Evolutionary conservation across 805 yeast species (phyloP).

Genomic region (Yamadazyma scolyti): DNA sequence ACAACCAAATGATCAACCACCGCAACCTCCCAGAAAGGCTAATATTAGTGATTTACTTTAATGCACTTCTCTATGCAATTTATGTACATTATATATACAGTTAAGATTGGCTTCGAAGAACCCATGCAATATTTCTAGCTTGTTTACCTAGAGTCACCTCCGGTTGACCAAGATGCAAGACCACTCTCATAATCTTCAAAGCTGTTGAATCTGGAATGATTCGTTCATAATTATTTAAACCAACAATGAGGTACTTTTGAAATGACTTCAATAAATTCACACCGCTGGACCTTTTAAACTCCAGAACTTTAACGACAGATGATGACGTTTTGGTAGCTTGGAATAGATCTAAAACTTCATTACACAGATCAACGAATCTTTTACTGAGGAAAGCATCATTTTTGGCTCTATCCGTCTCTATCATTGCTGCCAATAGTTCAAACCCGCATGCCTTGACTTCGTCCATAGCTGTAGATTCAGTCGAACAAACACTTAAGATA

Average conservation of each 20-base stretch:
- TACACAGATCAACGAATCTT: conserved; percentile 48
- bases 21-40: conserved; percentile 23
- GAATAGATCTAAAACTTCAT: conserved; percentile 4
- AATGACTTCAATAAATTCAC: conserved; percentile 4
- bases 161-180: conserved; percentile 24
- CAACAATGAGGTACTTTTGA: conserved; percentile 25
- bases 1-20: conserved; percentile 2
- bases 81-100: conserved; percentile 1
- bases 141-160: conserved; percentile 18
- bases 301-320: conserved; percentile 1
- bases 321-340: conserved; percentile 1
- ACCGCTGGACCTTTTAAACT: conserved; percentile 1
- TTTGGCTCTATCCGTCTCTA: conserved; percentile 28
- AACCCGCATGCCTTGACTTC: conserved; percentile 20
- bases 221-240: conserved; percentile 37
- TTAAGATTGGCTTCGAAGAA: conserved; percentile 12
- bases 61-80: conserved; percentile 20
- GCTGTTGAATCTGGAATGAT: conserved; percentile 37
- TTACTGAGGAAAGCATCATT: conserved; percentile 46
- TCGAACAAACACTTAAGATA: too few species aligned
- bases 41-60: conserved; percentile 32
- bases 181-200: conserved; percentile 29
- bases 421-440: conserved; percentile 22
- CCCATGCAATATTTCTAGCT: conserved; percentile 27
- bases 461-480: conserved; percentile 7